Base-by-base conservation (phyloP, 768 basidiomycete species). In the Suillus variegatus region DNA sequence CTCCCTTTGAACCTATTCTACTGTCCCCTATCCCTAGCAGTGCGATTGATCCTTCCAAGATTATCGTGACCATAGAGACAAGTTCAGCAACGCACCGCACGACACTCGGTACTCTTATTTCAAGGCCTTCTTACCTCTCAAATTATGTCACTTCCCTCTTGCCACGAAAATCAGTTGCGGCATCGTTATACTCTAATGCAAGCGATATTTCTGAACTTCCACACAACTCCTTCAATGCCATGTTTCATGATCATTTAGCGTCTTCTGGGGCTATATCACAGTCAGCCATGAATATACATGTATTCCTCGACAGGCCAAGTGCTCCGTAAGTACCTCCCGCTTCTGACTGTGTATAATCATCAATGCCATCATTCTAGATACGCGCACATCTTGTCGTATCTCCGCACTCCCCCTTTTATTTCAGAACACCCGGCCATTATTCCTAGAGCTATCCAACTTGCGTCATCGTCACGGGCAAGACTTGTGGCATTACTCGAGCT, bases 231-330 rank as follows among this genome's bases (percentile, higher is more conserved):
- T 81, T 90, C 71, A 82, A 81, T 20, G 73, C 84, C 0, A 80
- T 83, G 65, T 88, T 91, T 72, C 84, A 82, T 47, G 82, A 85
- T 36, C 91, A 92, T 68, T 84, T 91, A 9, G 76, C 84, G 16
- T 84, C 88, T 8, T 85, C 86, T 63, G 88, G 87, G 7, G 76
- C 86, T 46, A 72, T 88, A 4, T 69, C 78, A 1, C 82, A 80
- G 32, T 72, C 81, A 2, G 80, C 85, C 6, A 77, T 78, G 44
- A 80, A 76, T 52, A 75, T 93, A 43, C 90, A 93, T 67, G 70
- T 94, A 16, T 95, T 95, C 77, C 79, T 95, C 28, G 93, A 95
- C 72, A 82, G 93, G 32, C 84, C 93, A 0, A 93, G 92, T 69
- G 80, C 87, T 38, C 89, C 93, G 91, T 93, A 77, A 81, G 92